phyloP scores from a whole-genome alignment of 805 yeast species.

The Saturnispora besseyi region DNA sequence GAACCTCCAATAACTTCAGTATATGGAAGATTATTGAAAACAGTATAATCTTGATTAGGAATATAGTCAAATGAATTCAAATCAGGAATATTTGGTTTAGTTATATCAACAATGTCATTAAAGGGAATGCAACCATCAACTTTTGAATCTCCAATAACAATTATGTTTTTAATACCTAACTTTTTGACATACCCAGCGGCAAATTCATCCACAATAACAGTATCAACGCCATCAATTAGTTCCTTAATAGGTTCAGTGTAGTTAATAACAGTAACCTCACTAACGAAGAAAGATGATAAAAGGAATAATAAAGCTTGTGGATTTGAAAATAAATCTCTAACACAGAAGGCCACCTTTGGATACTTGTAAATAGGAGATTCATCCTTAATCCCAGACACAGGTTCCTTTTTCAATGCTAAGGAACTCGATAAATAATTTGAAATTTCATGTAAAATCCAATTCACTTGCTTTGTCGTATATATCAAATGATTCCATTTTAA shows the following conservation, averaged over 20 bases:
- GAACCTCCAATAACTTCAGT: slow-evolving; percentile 16
- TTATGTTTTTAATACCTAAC: slow-evolving; percentile 18
- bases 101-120: slow-evolving; percentile 2
- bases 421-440: slow-evolving; percentile 8
- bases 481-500: neutral
- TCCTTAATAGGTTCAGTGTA: slow-evolving; percentile 36
- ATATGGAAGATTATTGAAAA: slow-evolving; percentile 23
- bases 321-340: slow-evolving; percentile 13
- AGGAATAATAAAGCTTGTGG: slow-evolving; percentile 19
- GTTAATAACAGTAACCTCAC: slow-evolving; percentile 32
- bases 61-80: slow-evolving; percentile 9
- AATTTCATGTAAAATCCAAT: slow-evolving; percentile 4
- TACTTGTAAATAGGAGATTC: neutral
- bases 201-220: slow-evolving; percentile 19
- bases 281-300: slow-evolving; percentile 26
- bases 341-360: slow-evolving; percentile 4
- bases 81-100: neutral
- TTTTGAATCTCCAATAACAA: slow-evolving; percentile 21
- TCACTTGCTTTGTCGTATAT: slow-evolving; percentile 7
- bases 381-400: neutral
- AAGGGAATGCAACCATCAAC: neutral
- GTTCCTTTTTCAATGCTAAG: neutral
- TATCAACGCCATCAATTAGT: slow-evolving; percentile 30
- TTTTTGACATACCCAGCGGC: slow-evolving; percentile 8
- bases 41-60: slow-evolving; percentile 19